A percentile compares a stretch with the other conserved stretches of the same genome.
phyloP scores from a whole-genome alignment of 305 asterid genomes.

The Vinca major region DNA sequence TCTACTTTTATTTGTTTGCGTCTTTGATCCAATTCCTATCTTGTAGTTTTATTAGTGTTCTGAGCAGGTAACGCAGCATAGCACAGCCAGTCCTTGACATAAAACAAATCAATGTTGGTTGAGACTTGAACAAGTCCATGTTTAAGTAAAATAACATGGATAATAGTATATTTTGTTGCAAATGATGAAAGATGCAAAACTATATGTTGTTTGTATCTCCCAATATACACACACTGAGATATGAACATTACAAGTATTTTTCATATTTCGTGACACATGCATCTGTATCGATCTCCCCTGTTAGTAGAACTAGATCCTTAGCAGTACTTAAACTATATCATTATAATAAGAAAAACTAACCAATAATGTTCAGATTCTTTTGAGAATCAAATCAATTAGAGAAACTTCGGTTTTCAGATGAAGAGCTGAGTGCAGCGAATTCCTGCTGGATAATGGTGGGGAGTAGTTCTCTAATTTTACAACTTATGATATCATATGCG shows the following conservation, averaged over 20 bases:
- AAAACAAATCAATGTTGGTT: neutral
- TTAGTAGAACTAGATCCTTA: too few species aligned
- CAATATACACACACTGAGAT: too few species aligned
- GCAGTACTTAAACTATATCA: too few species aligned
- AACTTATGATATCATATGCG: neutral
- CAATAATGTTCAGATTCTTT: neutral
- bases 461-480: neutral
- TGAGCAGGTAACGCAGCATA: neutral
- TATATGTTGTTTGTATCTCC: neutral
- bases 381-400: too few species aligned
- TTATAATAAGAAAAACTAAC: too few species aligned
- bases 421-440: neutral
- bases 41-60: neutral
- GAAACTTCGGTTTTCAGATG: too few species aligned
- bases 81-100: neutral
- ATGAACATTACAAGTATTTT: too few species aligned
- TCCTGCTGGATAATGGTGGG: neutral
- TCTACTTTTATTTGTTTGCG: neutral
- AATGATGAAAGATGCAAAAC: neutral
- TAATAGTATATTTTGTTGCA: neutral
- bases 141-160: neutral
- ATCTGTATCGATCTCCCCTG: too few species aligned
- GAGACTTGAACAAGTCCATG: too few species aligned
- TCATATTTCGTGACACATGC: too few species aligned
- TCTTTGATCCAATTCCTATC: neutral